Conservation (phyloP, 1,284 basidiomycete species). For the Earliella scabrosa region DNA sequence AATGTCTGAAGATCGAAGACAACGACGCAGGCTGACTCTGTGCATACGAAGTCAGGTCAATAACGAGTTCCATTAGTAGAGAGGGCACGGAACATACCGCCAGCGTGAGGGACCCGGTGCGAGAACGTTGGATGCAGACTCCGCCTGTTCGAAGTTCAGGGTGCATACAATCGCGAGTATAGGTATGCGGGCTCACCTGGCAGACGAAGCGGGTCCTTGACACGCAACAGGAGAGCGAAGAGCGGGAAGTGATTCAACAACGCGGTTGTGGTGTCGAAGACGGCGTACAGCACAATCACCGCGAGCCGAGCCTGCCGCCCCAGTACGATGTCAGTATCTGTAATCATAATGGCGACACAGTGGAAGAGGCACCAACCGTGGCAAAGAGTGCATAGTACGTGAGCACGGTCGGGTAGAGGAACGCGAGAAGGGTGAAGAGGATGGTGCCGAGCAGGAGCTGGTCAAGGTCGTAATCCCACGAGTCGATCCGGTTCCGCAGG, state of each 20-base stretch:
- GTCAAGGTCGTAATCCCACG: conserved; percentile 92
- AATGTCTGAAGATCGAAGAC: conserved; percentile 32
- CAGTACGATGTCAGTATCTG: too few species aligned
- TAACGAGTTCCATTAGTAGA: not conserved
- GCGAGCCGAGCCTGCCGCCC: conserved; percentile 59
- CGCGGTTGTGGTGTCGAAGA: conserved; percentile 66
- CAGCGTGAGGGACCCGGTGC: conserved; percentile 12
- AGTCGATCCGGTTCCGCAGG: conserved; percentile 82
- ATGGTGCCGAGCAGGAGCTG: conserved; percentile 95
- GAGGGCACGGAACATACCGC: conserved; percentile 11
- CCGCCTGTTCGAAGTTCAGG: conserved; percentile 12
- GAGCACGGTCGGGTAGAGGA: conserved; percentile 89
- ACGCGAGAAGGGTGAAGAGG: conserved; percentile 90
- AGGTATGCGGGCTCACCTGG: conserved; percentile 58
- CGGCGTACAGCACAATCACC: conserved; percentile 62
- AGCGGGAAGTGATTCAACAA: conserved; percentile 92
- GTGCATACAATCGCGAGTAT: not conserved
- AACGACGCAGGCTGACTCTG: conserved; percentile 29
- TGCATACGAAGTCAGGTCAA: not conserved
- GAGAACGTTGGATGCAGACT: conserved; percentile 19
- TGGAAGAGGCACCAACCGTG: conserved; percentile 48
- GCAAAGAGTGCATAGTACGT: conserved; percentile 88
- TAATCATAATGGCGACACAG: too few species aligned
- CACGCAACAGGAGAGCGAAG: conserved; percentile 85
- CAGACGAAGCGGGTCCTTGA: conserved; percentile 84